Percentiles rank a stretch among this genome's conserved stretches.
Conservation (phyloP, 2,329 filamentous ascomycete species). For the Acarospora socialis region DNA sequence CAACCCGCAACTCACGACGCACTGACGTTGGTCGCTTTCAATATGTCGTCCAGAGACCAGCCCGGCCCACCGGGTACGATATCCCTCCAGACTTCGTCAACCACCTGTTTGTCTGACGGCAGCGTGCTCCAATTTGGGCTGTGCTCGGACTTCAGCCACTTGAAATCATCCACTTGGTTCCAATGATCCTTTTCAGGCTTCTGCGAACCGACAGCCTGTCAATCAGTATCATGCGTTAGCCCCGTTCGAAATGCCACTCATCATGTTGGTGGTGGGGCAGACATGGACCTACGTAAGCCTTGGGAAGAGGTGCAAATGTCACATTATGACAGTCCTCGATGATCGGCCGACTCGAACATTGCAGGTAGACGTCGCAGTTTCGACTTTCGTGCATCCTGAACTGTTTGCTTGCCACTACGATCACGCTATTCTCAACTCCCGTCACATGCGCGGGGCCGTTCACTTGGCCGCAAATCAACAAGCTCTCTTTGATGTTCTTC, state of each 20-base stretch:
- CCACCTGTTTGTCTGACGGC: conserved; percentile 43
- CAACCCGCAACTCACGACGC: no score
- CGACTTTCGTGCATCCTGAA: conserved; percentile 82
- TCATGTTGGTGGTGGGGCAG: not conserved
- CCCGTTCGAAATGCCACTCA: conserved; percentile 16
- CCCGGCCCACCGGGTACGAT: conserved; percentile 50
- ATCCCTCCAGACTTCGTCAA: conserved; percentile 53
- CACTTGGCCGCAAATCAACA: conserved; percentile 68
- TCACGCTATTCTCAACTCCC: conserved; percentile 52
- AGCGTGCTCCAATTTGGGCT: conserved; percentile 81
- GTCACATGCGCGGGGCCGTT: conserved; percentile 75
- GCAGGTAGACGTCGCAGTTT: conserved; percentile 70
- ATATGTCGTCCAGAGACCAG: conserved; percentile 49
- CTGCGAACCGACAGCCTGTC: no score
- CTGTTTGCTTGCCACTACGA: conserved; percentile 71
- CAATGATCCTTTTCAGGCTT: no score
- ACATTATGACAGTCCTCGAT: conserved; percentile 77
- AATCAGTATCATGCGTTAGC: conserved; percentile 1
- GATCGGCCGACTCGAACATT: conserved; percentile 71
- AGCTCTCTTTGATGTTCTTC: conserved; percentile 52
- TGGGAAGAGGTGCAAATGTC: conserved; percentile 64
- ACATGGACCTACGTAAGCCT: conserved; percentile 46
- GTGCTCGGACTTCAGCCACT: conserved; percentile 75
- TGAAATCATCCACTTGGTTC: conserved; percentile 92
- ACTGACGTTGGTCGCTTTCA: conserved; percentile 30